Conservation (phyloP, 1,139 yeast species). For the Yamadazyma trypodendri region DNA sequence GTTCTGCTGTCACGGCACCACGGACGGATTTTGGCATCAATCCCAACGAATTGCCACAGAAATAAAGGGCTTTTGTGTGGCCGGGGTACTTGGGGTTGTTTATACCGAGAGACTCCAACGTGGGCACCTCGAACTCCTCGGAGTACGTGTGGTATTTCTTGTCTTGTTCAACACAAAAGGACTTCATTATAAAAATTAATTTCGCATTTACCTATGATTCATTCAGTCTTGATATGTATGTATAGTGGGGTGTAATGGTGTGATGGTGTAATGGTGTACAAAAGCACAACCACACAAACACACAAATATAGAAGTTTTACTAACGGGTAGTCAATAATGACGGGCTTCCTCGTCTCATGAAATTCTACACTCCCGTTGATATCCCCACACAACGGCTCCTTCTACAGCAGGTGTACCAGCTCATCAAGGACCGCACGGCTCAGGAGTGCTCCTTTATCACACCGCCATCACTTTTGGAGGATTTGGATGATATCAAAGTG, state of each 20-base stretch:
- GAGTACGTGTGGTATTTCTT: constrained; percentile 33
- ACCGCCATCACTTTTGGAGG: constrained; percentile 74
- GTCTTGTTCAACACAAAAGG: constrained; percentile 30
- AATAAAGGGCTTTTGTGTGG: constrained; percentile 46
- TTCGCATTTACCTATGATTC: constrained; percentile 57
- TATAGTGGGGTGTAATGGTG: no score
- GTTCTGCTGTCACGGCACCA: constrained; percentile 58
- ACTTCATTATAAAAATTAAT: background rate
- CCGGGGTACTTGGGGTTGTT: constrained; percentile 16
- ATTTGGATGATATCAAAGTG: constrained; percentile 77
- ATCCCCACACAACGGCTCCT: constrained; percentile 71
- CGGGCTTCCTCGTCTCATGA: constrained; percentile 88
- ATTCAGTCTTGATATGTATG: constrained; percentile 84
- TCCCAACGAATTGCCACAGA: constrained; percentile 92
- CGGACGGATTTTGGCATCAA: constrained; percentile 73
- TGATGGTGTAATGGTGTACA: no score
- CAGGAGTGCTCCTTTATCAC: constrained; percentile 79
- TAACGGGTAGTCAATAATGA: constrained; percentile 68
- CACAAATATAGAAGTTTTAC: no score
- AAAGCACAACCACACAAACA: no score
- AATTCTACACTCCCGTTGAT: constrained; percentile 90
- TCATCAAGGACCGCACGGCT: constrained; percentile 66
- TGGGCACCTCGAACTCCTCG: constrained; percentile 57
- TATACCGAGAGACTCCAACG: constrained; percentile 53
- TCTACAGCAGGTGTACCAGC: constrained; percentile 70